Evolutionary conservation across 2,329 filamentous ascomycete genomes (phyloP), one percentile per base, ranked within the genome.

Genomic region (Aspergillus fumigatiaffinis): DNA sequence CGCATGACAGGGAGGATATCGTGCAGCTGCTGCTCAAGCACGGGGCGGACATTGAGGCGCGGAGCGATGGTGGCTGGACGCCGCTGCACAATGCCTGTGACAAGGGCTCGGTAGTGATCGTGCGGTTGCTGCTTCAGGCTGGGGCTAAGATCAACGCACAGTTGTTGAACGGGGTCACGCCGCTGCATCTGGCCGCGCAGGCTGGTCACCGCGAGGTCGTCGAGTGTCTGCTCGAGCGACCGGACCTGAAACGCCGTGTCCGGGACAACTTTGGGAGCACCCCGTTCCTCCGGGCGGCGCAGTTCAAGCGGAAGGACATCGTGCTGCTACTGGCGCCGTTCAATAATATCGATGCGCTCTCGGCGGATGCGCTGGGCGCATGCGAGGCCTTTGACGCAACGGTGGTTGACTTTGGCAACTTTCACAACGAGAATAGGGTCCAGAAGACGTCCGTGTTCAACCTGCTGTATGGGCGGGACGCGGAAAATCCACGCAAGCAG

Each of bases 41-140:
- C n/a, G 65, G 71, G 7, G 81, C 79, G 4, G 68, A 77, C 50
- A 70, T 81, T 26, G 80, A 82, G 63, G 76, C 77, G 14, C 71
- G 72, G 48, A 75, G 81, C 57, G 77, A 77, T 52, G 81, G 81
- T 48, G 78, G 76, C 12, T 82, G 82, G 80, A 82, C 79, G 6
- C 76, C 81, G 3, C 66, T 84, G 38, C 80, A 83, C 61, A 80
- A 80, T 75, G 80, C 81, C 3, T 80, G 80, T 10, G 79, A 80
- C 58, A 79, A 78, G 50, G 81, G 81, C 1, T 75, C 71, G 52
- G 72, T 74, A 57, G 70, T 71, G 12, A 76, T 81, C 14, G 79
- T 80, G 26, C 68, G 68, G 20, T 71, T 78, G 28, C 68, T 84
- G 26, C 58, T 83, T 26, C 63, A 62, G 12, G 66, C 65, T 8